A percentile compares a stretch with the other conserved stretches of the same genome.
Conservation (phyloP, 2,329 filamentous ascomycete genomes). For the Trichoderma sp. region DNA sequence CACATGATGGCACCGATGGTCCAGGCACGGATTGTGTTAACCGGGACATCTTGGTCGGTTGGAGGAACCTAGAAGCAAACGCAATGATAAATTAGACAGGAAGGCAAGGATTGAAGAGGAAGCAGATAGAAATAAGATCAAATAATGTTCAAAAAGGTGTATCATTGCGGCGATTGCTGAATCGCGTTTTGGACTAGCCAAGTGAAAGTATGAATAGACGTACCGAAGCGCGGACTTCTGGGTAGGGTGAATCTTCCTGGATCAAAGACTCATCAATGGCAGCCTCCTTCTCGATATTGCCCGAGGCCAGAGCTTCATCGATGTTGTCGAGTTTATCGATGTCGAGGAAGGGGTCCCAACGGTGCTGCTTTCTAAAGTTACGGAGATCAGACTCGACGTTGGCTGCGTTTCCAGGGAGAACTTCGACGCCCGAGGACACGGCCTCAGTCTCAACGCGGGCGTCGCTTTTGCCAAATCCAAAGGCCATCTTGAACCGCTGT, state of each 20-base stretch:
- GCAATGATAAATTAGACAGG: background rate
- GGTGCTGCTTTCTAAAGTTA: slow-evolving; percentile 54
- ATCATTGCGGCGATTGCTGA: background rate
- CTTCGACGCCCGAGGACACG: slow-evolving; percentile 32
- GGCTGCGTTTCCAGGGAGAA: slow-evolving; percentile 30
- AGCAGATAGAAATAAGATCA: background rate
- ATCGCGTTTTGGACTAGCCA: background rate
- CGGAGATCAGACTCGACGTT: slow-evolving; percentile 40
- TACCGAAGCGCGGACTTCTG: slow-evolving; percentile 37
- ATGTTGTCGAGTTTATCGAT: slow-evolving; percentile 57
- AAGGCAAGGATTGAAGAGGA: background rate
- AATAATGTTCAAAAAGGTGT: background rate
- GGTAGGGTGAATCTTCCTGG: slow-evolving; percentile 54
- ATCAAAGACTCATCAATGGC: slow-evolving; percentile 52
- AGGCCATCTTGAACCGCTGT: slow-evolving; percentile 32
- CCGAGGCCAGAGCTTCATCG: slow-evolving; percentile 50
- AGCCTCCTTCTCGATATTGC: slow-evolving; percentile 51
- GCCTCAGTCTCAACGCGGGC: slow-evolving; percentile 28
- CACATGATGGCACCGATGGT: slow-evolving; percentile 59
- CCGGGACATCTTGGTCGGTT: slow-evolving; percentile 57
- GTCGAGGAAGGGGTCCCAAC: slow-evolving; percentile 61
- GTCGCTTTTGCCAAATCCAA: slow-evolving; percentile 31
- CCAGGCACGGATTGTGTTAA: slow-evolving; percentile 65
- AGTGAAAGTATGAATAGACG: background rate
- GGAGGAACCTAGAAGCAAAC: slow-evolving; percentile 36